Conservation (phyloP, 495 filamentous ascomycete genomes). For the Aeminium ludgeri region DNA sequence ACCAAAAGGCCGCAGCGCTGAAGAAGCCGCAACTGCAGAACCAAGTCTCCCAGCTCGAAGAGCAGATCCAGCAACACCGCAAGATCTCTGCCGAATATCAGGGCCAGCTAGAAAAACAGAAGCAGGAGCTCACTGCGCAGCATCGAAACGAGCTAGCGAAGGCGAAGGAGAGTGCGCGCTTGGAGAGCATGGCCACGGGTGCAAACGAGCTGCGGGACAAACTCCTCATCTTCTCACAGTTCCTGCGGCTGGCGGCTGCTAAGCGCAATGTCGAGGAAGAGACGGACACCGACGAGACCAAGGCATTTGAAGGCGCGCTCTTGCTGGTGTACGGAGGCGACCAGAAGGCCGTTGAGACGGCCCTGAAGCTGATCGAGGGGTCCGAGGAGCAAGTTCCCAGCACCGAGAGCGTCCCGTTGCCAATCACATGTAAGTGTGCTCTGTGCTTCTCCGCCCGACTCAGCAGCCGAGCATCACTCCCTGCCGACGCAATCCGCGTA, state of each 20-base stretch:
- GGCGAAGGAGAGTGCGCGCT: constrained; percentile 33
- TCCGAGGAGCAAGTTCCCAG: constrained; percentile 52
- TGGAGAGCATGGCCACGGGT: constrained; percentile 42
- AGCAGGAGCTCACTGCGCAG: constrained; percentile 51
- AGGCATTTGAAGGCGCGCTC: constrained; percentile 79
- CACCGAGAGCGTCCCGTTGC: constrained; percentile 44
- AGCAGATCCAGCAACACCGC: constrained; percentile 69
- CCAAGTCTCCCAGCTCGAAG: constrained; percentile 56
- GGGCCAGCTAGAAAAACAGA: constrained; percentile 46
- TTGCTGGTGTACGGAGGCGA: constrained; percentile 80
- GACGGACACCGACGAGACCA: constrained; percentile 52
- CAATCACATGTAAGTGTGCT: constrained; percentile 55
- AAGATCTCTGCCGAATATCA: constrained; percentile 68
- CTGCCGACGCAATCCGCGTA: no score
- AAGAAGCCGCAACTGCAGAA: constrained; percentile 81
- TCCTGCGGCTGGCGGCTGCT: constrained; percentile 36
- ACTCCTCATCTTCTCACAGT: constrained; percentile 27
- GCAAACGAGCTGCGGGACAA: constrained; percentile 34
- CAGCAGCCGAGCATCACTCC: neutral
- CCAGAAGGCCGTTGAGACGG: constrained; percentile 59
- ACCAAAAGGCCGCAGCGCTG: constrained; percentile 74
- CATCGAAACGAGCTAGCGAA: constrained; percentile 57
- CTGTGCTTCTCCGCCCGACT: constrained; percentile 3
- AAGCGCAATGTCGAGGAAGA: constrained; percentile 43
- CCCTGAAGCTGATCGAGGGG: constrained; percentile 72